These are phyloP conservation scores for Xanthoconium stramineum DNA, from an alignment of 768 basidiomycete species.

Conservation along the genomic window DNA sequence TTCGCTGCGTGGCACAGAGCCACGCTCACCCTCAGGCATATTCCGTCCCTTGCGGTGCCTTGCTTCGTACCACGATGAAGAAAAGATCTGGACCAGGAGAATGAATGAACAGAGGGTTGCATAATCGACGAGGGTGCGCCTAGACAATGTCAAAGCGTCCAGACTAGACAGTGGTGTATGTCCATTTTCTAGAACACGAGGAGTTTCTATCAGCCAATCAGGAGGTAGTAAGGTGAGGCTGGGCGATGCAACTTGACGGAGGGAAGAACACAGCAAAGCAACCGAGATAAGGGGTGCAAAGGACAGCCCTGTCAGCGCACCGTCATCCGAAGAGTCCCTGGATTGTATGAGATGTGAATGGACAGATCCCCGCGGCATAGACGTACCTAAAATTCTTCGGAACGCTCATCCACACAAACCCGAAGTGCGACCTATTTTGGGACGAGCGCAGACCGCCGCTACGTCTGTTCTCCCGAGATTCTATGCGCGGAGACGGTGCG, in stretches of 20 bases:
- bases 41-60: slow-evolving; percentile 39
- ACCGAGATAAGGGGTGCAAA: slow-evolving; percentile 78
- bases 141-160: slow-evolving; percentile 59
- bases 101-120: slow-evolving; percentile 79
- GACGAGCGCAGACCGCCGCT: slow-evolving; percentile 21
- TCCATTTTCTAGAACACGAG: slow-evolving; percentile 49
- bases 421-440: slow-evolving; percentile 50
- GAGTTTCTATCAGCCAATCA: slow-evolving; percentile 78
- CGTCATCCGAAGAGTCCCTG: slow-evolving; percentile 83
- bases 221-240: slow-evolving; percentile 42
- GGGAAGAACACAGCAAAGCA: slow-evolving; percentile 58
- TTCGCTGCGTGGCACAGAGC: slow-evolving; percentile 76
- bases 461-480: slow-evolving; percentile 48
- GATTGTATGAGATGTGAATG: slow-evolving; percentile 11
- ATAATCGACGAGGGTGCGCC: slow-evolving; percentile 75
- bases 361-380: neutral
- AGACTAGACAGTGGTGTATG: slow-evolving; percentile 42
- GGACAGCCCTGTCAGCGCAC: slow-evolving; percentile 78
- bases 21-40: slow-evolving; percentile 63
- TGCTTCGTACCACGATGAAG: slow-evolving; percentile 74
- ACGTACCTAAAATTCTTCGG: slow-evolving; percentile 80
- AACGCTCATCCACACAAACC: slow-evolving; percentile 88
- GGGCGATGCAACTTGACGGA: slow-evolving; percentile 34
- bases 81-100: slow-evolving; percentile 72
- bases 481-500: slow-evolving; percentile 42